Percentiles rank a stretch among this genome's conserved stretches.
Evolutionary conservation across 192 early-diverging fungal species (phyloP).

Genomic region (Coemansia sp.): DNA sequence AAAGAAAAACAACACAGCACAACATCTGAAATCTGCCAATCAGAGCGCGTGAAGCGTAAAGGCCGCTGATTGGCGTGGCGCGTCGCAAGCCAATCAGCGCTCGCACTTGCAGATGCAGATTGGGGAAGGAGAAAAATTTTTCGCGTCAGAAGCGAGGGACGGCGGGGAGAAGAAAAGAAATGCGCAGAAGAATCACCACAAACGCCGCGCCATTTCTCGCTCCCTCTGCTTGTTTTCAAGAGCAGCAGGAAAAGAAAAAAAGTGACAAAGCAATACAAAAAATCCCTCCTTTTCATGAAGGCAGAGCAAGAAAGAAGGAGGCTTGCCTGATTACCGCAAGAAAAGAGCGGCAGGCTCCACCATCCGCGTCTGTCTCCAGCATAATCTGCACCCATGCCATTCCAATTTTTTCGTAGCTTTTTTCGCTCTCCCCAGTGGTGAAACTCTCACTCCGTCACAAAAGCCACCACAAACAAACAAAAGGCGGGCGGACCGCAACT

Average conservation of each 20-base stretch:
- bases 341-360: too few relatives aligned
- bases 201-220: too few relatives aligned
- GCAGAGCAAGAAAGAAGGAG: background rate
- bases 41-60: background rate
- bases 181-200: background rate
- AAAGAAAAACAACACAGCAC: background rate
- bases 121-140: slow-evolving; percentile 4
- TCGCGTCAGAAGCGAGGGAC: slow-evolving; percentile 4
- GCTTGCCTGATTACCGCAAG: background rate
- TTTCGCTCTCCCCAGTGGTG: too few relatives aligned
- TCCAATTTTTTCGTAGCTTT: background rate
- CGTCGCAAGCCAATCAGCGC: slow-evolving; percentile 9
- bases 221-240: background rate
- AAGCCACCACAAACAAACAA: background rate
- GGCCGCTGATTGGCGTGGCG: background rate
- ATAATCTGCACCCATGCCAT: background rate
- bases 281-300: background rate
- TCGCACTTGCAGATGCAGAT: background rate
- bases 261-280: background rate
- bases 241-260: background rate
- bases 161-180: background rate
- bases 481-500: background rate
- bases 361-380: too few relatives aligned
- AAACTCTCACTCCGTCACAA: background rate
- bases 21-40: background rate